Base-by-base conservation (phyloP, 371 early-diverging fungal genomes). In the Mucor saturninus region DNA sequence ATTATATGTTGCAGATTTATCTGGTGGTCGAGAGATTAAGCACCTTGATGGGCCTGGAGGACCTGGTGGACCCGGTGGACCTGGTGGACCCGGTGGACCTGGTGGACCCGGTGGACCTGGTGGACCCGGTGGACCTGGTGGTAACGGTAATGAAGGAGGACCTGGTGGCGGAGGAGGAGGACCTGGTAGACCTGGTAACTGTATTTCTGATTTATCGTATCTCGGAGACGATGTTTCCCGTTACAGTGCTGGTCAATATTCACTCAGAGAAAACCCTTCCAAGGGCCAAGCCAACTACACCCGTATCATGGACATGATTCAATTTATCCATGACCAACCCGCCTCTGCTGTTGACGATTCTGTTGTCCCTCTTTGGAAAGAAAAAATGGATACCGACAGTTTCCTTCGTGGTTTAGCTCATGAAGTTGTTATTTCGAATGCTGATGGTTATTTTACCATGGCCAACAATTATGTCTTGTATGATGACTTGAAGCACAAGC, bases 401-500 rank as follows among this genome's bases (percentile, higher is more conserved):
- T 48, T 62, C 21, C 51, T 67, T 11, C 62, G 67, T n/a, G 50
- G 51, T 32, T 37, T 67, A 2, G 67, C 67, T 31, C 40, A 57
- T 30, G 67, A 67, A 31, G 43, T 67, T 40, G 35, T 67, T n/a
- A 54, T 54, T 1, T 52, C 54, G 0, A 38, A 61, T 39, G 58
- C 64, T 43, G 77, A 77, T 54, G 72, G 64, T 8, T 72, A 74
- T 39, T 48, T 69, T 5, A 54, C 65, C 15, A 77, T 69, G 42
- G 59, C 60, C 7, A 63, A 77, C 15, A 77, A 77, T 39, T 77
- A 69, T 45, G 68, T 72, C 28, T 15, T 77, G 42, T 77, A 77
- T 45, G 63, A 73, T 4, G 50, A 70, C n/a, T 60, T 63, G n/a
- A 32, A 40, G 7, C 38, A 48, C 11, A 56, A 54, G 9, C 56